A percentile compares a stretch with the other conserved stretches of the same genome.
Conservation (phyloP, 2,329 filamentous ascomycete species). For the Thelonectria olida region DNA sequence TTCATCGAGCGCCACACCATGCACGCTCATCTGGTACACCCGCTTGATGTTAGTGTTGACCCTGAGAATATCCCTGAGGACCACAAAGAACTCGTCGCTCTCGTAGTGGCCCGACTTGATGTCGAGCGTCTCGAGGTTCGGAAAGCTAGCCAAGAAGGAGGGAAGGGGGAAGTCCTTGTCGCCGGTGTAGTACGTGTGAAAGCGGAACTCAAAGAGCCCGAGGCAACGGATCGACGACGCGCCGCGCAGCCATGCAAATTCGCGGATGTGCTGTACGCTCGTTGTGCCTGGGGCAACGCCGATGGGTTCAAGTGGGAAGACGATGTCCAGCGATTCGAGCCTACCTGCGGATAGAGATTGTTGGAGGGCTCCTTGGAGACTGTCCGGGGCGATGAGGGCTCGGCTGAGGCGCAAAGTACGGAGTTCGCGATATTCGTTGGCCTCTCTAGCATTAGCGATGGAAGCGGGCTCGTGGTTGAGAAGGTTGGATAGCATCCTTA, state of each 20-base stretch:
- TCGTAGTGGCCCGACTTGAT: conserved; percentile 45
- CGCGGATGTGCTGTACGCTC: conserved; percentile 42
- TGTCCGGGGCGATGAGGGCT: conserved; percentile 36
- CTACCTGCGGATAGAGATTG: conserved; percentile 39
- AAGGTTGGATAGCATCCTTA: conserved; percentile 25
- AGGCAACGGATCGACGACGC: conserved; percentile 45
- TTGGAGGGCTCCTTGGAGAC: conserved; percentile 36
- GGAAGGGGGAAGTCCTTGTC: conserved; percentile 45
- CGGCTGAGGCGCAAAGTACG: conserved; percentile 41
- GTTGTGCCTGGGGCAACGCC: conserved; percentile 34
- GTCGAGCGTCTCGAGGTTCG: conserved; percentile 48
- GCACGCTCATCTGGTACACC: conserved; percentile 45
- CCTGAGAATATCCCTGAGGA: conserved; percentile 44
- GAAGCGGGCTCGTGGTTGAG: conserved; percentile 26
- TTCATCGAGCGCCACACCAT: conserved; percentile 44
- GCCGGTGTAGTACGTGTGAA: conserved; percentile 40
- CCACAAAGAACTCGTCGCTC: conserved; percentile 39
- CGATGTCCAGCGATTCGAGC: conserved; percentile 48
- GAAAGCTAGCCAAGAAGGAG: conserved; percentile 48
- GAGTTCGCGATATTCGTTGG: conserved; percentile 38
- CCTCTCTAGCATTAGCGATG: conserved; percentile 18
- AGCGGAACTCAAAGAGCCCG: conserved; percentile 48
- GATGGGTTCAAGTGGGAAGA: conserved; percentile 43
- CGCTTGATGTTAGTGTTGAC: conserved; percentile 43
- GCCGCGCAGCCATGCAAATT: conserved; percentile 49